Conservation (phyloP, 257 asterid genomes). For the Solanum appendiculatum region DNA sequence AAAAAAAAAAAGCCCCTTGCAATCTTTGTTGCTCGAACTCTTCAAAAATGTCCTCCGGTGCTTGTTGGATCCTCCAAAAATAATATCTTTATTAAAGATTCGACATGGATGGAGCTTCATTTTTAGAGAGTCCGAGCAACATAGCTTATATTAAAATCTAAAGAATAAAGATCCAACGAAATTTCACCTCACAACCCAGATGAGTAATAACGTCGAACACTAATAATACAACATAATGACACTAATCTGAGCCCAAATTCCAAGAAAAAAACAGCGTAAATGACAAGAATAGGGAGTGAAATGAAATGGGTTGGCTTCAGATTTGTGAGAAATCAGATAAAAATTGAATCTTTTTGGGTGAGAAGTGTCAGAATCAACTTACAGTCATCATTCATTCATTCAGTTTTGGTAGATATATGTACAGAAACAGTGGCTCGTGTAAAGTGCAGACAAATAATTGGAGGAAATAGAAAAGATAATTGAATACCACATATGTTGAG, state of each 20-base stretch:
- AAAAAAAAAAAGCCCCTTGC: not conserved
- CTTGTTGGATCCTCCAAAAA: too few species aligned
- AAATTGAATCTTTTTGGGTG: not conserved
- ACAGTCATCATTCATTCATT: not conserved
- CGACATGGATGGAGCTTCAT: too few species aligned
- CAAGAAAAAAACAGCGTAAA: not conserved
- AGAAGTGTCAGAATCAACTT: constrained; percentile 4
- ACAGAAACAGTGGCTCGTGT: not conserved
- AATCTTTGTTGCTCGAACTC: not conserved
- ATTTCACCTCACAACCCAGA: constrained; percentile 4
- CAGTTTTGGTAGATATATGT: not conserved
- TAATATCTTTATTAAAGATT: not conserved
- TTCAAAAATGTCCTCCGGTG: not conserved
- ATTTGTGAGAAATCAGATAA: not conserved
- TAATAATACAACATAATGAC: constrained; percentile 6
- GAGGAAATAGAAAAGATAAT: not conserved
- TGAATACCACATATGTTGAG: not conserved
- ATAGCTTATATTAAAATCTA: not conserved
- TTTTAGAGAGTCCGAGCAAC: not conserved
- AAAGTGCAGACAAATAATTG: not conserved
- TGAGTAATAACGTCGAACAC: constrained; percentile 22
- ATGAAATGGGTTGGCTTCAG: constrained; percentile 13
- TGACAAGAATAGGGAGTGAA: not conserved
- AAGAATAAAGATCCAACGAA: not conserved
- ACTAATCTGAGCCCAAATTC: constrained; percentile 4